Conservation (phyloP, 768 basidiomycete species). For the Tylopilus vinaceipallidus region DNA sequence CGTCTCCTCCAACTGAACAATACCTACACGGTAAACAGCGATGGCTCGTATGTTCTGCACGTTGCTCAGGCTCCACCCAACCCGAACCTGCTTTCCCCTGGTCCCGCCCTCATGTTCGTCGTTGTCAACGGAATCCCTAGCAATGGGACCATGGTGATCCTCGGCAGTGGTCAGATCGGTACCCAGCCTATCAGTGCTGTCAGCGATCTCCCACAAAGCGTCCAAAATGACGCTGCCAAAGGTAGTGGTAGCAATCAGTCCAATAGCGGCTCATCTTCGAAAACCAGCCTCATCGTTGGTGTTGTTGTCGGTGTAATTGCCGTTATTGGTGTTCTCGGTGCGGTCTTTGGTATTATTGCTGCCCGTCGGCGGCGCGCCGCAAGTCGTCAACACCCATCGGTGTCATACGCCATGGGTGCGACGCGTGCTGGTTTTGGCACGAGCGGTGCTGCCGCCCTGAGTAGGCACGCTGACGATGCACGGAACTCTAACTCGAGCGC, state of each 20-base stretch:
- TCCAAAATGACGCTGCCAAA: constrained; percentile 42
- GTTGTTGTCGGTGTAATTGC: constrained; percentile 32
- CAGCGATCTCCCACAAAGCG: constrained; percentile 32
- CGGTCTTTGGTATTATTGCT: constrained; percentile 44
- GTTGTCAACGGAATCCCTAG: constrained; percentile 84
- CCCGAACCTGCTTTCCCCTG: constrained; percentile 85
- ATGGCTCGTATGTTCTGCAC: constrained; percentile 77
- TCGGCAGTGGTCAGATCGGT: constrained; percentile 79
- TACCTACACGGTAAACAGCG: constrained; percentile 76
- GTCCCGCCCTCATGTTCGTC: constrained; percentile 83
- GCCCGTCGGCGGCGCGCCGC: constrained; percentile 50
- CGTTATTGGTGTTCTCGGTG: constrained; percentile 30
- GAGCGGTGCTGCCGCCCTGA: constrained; percentile 20
- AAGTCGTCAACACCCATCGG: constrained; percentile 29
- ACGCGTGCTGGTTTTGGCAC: constrained; percentile 28
- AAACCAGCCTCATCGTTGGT: constrained; percentile 27
- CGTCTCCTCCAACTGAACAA: constrained; percentile 81
- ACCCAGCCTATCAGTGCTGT: constrained; percentile 49
- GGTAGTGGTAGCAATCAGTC: constrained; percentile 25
- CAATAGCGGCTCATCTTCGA: constrained; percentile 22
- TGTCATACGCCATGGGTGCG: constrained; percentile 40
- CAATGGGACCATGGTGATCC: constrained; percentile 69
- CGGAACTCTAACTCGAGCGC: constrained; percentile 64
- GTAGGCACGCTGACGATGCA: constrained; percentile 19
- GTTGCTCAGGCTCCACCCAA: constrained; percentile 83